These are phyloP conservation scores for Coniochaeta ligniaria DNA, from an alignment of 2,329 filamentous ascomycete species.

Conservation along the genomic window DNA sequence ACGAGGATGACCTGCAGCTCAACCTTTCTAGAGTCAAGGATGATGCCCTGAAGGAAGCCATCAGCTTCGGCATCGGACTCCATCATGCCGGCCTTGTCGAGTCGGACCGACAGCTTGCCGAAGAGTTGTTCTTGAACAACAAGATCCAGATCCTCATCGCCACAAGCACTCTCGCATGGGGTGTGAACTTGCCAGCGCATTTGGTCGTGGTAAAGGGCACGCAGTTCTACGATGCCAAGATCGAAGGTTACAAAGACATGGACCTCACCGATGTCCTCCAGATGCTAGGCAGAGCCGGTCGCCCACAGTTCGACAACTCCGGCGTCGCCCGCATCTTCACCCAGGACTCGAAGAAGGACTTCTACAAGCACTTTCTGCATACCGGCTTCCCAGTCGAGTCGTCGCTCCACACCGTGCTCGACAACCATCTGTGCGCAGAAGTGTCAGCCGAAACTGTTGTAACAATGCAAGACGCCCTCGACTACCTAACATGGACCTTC, in stretches of 20 bases:
- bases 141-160: slow-evolving; percentile 97
- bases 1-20: slow-evolving; percentile 83
- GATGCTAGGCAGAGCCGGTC: slow-evolving; percentile 92
- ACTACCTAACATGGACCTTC: slow-evolving; percentile 98
- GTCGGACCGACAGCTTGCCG: slow-evolving; percentile 81
- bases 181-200: slow-evolving; percentile 94
- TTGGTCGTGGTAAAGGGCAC: slow-evolving; percentile 97
- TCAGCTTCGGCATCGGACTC: slow-evolving; percentile 93
- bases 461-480: slow-evolving; percentile 93
- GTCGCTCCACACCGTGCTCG: slow-evolving; percentile 88
- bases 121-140: slow-evolving; percentile 94
- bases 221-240: slow-evolving; percentile 96
- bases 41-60: slow-evolving; percentile 83
- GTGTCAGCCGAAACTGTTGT: slow-evolving; percentile 87
- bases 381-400: slow-evolving; percentile 98
- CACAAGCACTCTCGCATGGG: slow-evolving; percentile 95
- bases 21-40: slow-evolving; percentile 91
- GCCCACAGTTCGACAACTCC: slow-evolving; percentile 92
- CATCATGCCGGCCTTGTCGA: slow-evolving; percentile 97
- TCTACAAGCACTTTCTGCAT: slow-evolving; percentile 98
- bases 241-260: slow-evolving; percentile 97
- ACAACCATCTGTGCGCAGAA: slow-evolving; percentile 94
- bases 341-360: slow-evolving; percentile 94
- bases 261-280: slow-evolving; percentile 95
- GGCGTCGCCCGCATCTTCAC: slow-evolving; percentile 97